Evolutionary conservation across 345 rosid genomes (phyloP).

Genomic region (Lepidium africanum): DNA sequence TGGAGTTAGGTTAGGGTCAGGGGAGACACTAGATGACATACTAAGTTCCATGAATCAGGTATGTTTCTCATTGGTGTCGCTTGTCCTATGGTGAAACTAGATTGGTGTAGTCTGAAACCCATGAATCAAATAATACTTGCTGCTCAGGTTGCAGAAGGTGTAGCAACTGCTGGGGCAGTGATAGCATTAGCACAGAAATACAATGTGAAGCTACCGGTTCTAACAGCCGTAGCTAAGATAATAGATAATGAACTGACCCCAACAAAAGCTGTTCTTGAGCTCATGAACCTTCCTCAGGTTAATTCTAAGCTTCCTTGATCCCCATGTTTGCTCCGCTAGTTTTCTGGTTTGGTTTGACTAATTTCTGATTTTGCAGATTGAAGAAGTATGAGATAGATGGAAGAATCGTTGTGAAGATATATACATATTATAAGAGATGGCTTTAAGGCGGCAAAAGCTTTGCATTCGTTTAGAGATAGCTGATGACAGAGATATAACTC

Average conservation of each 20-base stretch:
- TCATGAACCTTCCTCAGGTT: constrained; percentile 86
- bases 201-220: constrained; percentile 81
- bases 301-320: constrained; percentile 1
- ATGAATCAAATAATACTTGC: not conserved
- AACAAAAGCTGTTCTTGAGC: constrained; percentile 68
- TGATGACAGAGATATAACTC: constrained; percentile 5
- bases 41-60: constrained; percentile 87
- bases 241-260: constrained; percentile 85
- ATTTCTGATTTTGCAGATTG: constrained; percentile 38
- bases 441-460: constrained; percentile 7
- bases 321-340: not conserved
- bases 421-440: constrained; percentile 1
- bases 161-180: constrained; percentile 92
- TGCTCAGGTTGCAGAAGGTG: constrained; percentile 84
- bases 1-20: constrained; percentile 89
- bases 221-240: constrained; percentile 92
- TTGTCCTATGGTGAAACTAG: not conserved
- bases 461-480: constrained; percentile 16
- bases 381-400: constrained; percentile 53
- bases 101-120: not conserved
- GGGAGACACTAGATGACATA: constrained; percentile 82
- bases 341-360: not conserved
- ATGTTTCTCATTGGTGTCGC: constrained; percentile 6
- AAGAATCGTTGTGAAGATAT: not conserved
- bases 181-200: constrained; percentile 93